Base-by-base conservation (phyloP, 495 filamentous ascomycete species). In the Lasiosphaeria hispida region DNA sequence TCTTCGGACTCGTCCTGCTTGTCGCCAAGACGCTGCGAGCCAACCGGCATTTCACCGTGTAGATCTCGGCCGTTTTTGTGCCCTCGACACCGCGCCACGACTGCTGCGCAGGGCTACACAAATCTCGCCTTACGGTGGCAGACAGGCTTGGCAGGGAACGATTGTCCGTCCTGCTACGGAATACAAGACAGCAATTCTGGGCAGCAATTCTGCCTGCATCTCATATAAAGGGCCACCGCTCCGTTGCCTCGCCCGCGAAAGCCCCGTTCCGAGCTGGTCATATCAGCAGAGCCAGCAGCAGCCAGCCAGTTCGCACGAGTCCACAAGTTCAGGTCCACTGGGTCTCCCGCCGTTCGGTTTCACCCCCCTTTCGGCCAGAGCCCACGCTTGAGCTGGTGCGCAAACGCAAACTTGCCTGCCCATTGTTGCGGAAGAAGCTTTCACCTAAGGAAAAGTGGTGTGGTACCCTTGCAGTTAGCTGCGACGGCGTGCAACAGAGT, bases 61-160 rank as follows among this genome's bases (percentile, higher is more conserved):
- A 66, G 68, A 68, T 68, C 65, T 66, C 61, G 57, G 39, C 66
- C 61, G 41, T 48, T 66, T 64, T 64, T 52, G 66, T 56, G 41
- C 37, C 58, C 37, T 59, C 57, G 51, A 51, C 50, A 67, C 53
- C 34, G 56, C 67, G 65, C 67, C 65, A 68, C 63, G 63, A 58
- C 44, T 57, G 38, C 59, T 59, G 41, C 34, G 50, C 55, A 54
- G 56, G 64, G 69, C 64, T 60, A 71, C 69, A 71, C 69, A 64
- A 71, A 68, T 66, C 67, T 68, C 62, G 62, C 61, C 61, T 62
- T 59, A 38, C 37, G 38, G 55, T 53, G 39, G 44, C 50, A 48
- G 39, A 53, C 62, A 47, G 59, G 48, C 69, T 72, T 72, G 69
- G 67, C 69, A 68, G 23, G 44, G 47, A 66, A 60, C 57, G 49